Base-by-base conservation (phyloP, 2,329 filamentous ascomycete genomes). In the Penicillium sp. region DNA sequence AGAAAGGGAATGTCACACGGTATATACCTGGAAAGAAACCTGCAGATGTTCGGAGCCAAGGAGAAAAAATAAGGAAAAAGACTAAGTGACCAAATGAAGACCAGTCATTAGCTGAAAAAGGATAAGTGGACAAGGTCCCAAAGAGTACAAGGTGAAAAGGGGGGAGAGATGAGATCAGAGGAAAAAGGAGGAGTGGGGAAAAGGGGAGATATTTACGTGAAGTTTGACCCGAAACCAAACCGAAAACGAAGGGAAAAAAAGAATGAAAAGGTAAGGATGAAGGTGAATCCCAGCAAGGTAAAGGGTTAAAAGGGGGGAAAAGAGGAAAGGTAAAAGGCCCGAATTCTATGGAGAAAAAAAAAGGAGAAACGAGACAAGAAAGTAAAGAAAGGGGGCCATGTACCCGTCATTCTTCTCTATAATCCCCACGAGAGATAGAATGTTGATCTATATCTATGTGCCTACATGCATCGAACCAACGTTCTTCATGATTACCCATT, bases 231-330 rank as follows among this genome's bases (percentile, higher is more conserved):
- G 37, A 22, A 40, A 40, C 37, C 37, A 20, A 40, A 40, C 33
- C 33, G n/a, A 40, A 40, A 40, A 40, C 6, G 12, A 22, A 33
- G 12, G 8, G 8, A 33, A 14, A 33, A 56, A 53, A 63, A 48
- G 50, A 51, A 57, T 27, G 60, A 59, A 49, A 42, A 57, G 37
- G 55, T 55, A 56, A 56, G 57, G 52, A 57, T 75, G 78, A 84
- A 22, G n/a, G 8, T 40, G 37, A 40, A 12, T 40, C 37, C 37
- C 37, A 56, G 63, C 50, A 60, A 61, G 60, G 56, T 60, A 63
- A 40, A 40, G 14, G 37, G 37, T 40, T 40, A 22, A 57, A 56
- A 31, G 49, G 46, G 58, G 56, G 56, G 60, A 58, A 57, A 53
- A 62, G 58, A 54, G 56, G 59, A 63, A 63, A 35, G 69, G 75